Base-by-base conservation (phyloP, 306 rosid species). In the Benincasa hispida region DNA sequence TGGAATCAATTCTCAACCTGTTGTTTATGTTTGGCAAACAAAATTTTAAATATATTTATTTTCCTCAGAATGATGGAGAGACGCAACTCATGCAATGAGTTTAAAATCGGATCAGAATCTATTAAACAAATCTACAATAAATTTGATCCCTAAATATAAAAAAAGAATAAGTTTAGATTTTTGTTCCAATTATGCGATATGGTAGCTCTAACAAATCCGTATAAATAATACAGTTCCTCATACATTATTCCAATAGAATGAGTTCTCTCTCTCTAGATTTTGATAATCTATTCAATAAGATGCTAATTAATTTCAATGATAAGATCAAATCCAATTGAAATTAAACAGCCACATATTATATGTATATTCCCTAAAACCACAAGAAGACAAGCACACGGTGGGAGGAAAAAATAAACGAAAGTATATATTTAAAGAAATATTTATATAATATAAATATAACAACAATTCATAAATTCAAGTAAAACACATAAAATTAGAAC, bases 171-270 rank as follows among this genome's bases (percentile, higher is more conserved):
- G 50, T 35, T 35, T 62, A 56, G 14, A 62, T 62, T 32, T 32
- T 34, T 32, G 17, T 9, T 63, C 48, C 9, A 63, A 18, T 63
- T 63, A 63, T 35, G 21, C 17, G 73, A 66, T 66, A 66, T 32
- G 73, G 73, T 66, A 37, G 73, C 73, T 66, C 30, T n/a, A n/a
- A 66, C 73, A 66, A 66, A 66, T 66, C 53, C 12, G n/a, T 66
- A 39, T 66, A 37, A 50, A 50, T 5, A 37, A 66, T 14, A n/a
- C 53, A 66, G 0, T n/a, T 66, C 5, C 51, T 39, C 30, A 19
- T 5, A 11, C 53, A 39, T 37, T 66, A 39, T 37, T 66, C 19
- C 53, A 11, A 39, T 45, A 45, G 12, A 45, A 45, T 45, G 3
- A 19, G 22, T 35, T 45, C 51, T 35, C 48, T 63, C 72, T 34